phyloP scores from a whole-genome alignment of 2,329 filamentous ascomycete genomes.

The Rutstroemia sydowiana region DNA sequence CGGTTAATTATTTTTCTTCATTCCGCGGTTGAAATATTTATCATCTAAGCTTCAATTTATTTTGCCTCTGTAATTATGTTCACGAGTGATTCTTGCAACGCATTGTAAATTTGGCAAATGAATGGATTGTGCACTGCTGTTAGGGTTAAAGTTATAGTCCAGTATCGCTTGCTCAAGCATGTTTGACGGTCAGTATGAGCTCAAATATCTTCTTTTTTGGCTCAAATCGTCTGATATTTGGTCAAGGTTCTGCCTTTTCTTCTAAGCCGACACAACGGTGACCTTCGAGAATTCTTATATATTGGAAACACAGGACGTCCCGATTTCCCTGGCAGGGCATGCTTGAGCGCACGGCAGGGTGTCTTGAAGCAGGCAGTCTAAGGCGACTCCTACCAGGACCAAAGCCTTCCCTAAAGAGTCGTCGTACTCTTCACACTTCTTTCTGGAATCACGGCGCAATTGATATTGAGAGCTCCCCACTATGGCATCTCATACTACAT shows the following conservation, averaged over 20 bases:
- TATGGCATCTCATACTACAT: constrained; percentile 25
- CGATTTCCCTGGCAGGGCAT: constrained; percentile 35
- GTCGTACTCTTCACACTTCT: constrained; percentile 44
- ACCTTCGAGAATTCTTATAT: not conserved
- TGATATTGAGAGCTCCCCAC: constrained; percentile 27
- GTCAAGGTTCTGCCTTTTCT: not conserved
- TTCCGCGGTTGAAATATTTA: not conserved
- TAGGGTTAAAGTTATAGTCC: not conserved
- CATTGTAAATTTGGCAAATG: not conserved
- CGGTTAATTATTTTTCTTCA: constrained; percentile 1
- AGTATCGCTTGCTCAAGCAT: constrained; percentile 16
- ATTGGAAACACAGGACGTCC: not conserved
- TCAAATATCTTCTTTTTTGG: not conserved
- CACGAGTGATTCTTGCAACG: not conserved
- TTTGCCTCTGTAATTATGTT: constrained; percentile 1
- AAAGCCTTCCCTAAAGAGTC: constrained; percentile 29
- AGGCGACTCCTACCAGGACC: constrained; percentile 39
- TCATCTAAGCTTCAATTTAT: not conserved
- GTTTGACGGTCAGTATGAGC: constrained; percentile 15
- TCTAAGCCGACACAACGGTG: constrained; percentile 8
- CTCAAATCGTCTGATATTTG: not conserved
- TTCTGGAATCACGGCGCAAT: constrained; percentile 49
- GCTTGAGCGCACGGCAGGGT: constrained; percentile 53
- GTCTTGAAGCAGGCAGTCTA: constrained; percentile 47
- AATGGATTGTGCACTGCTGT: not conserved